A percentile compares a stretch with the other conserved stretches of the same genome.
Conservation (phyloP, 1,139 yeast genomes). For the Sugiyamaella novakii region DNA sequence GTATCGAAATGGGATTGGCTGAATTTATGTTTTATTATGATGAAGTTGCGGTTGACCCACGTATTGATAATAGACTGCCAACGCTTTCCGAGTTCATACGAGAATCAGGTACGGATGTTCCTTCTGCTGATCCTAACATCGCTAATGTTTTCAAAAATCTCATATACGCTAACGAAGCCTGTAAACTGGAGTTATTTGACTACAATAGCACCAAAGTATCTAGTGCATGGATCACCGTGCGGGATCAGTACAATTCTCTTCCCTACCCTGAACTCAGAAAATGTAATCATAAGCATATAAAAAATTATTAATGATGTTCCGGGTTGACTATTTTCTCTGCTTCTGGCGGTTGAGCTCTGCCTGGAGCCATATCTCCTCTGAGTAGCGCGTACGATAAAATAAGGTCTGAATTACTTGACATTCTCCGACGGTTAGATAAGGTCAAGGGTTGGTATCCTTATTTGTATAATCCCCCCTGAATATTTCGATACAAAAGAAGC, state of each 20-base stretch:
- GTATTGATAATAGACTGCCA: background rate
- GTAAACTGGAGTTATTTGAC: background rate
- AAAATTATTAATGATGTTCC: no score
- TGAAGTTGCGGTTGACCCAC: background rate
- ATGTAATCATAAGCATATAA: background rate
- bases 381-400: no score
- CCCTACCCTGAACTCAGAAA: background rate
- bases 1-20: slow-evolving; percentile 6
- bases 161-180: background rate
- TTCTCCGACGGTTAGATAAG: no score
- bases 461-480: no score
- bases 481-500: no score
- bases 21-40: slow-evolving; percentile 11
- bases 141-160: background rate
- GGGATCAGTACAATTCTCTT: background rate
- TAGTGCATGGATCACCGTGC: background rate
- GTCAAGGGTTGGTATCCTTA: no score
- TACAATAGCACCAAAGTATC: background rate
- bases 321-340: no score
- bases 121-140: background rate
- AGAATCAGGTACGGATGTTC: background rate
- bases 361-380: background rate
- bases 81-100: background rate
- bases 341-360: background rate
- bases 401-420: no score